Conservation (phyloP, 1,284 basidiomycete species). For the Melanopsichium pennsylvanicum region DNA sequence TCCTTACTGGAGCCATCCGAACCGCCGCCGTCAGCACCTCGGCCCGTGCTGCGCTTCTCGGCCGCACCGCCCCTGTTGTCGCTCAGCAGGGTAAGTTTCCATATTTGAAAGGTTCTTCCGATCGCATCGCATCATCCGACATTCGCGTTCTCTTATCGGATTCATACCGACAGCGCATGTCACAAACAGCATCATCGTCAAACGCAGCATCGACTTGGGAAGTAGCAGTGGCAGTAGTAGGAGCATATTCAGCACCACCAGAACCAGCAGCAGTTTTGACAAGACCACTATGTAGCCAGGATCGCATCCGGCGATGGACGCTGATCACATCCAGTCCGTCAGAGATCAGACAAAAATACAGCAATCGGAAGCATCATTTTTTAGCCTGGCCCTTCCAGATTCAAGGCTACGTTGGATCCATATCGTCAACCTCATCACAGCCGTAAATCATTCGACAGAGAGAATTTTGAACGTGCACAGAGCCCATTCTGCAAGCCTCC, state of each 20-base stretch:
- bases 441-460: no score
- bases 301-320: no score
- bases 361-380: no score
- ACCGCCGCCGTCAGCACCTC: conserved; percentile 56
- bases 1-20: conserved; percentile 59
- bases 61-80: conserved; percentile 38
- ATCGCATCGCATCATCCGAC: conserved; percentile 3
- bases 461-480: no score
- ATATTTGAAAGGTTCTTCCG: no score
- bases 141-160: background rate
- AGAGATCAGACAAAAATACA: no score
- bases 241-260: background rate
- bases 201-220: background rate
- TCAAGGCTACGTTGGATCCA: no score
- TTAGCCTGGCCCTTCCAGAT: no score
- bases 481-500: no score
- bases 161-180: background rate
- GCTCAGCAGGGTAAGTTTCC: conserved; percentile 47
- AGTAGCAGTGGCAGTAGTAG: background rate
- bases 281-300: background rate
- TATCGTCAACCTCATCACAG: no score
- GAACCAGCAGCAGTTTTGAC: background rate
- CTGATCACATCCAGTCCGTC: no score
- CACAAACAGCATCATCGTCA: background rate
- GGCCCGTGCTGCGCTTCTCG: conserved; percentile 46